Evolutionary conservation across 257 asterid genomes (phyloP).

Genomic region (Nicotiana obtusifolia): DNA sequence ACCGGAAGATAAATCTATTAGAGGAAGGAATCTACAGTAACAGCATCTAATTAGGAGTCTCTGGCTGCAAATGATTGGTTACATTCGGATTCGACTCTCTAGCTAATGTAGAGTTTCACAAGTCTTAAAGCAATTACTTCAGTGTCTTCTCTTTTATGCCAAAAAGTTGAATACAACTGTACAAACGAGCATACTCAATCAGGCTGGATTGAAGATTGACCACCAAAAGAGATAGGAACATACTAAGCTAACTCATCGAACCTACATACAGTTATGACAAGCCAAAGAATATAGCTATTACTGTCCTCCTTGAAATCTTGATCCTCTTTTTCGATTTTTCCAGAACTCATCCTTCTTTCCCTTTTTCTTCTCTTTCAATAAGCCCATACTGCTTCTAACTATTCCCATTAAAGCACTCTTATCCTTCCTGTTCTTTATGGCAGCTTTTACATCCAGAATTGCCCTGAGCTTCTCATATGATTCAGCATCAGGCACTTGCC

Average conservation of each 20-base stretch:
- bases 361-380: conserved; percentile 60
- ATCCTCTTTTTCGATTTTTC: conserved; percentile 50
- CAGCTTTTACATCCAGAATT: conserved; percentile 67
- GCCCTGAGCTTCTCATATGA: conserved; percentile 80
- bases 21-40: background rate
- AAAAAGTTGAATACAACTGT: background rate
- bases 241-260: background rate
- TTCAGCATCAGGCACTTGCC: conserved; percentile 73
- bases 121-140: background rate
- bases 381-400: conserved; percentile 60
- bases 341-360: conserved; percentile 91
- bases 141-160: background rate
- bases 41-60: background rate
- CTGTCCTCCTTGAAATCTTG: conserved; percentile 21
- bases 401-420: conserved; percentile 87
- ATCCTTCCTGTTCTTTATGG: conserved; percentile 69
- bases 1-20: background rate
- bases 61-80: background rate
- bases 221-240: background rate
- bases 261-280: background rate
- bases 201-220: background rate
- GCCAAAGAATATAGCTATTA: conserved; percentile 5
- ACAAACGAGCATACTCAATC: background rate
- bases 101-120: background rate
- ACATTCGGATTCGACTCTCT: background rate